Evolutionary conservation across 305 asterid genomes (phyloP).

Genomic region (Fraxinus sp.): DNA sequence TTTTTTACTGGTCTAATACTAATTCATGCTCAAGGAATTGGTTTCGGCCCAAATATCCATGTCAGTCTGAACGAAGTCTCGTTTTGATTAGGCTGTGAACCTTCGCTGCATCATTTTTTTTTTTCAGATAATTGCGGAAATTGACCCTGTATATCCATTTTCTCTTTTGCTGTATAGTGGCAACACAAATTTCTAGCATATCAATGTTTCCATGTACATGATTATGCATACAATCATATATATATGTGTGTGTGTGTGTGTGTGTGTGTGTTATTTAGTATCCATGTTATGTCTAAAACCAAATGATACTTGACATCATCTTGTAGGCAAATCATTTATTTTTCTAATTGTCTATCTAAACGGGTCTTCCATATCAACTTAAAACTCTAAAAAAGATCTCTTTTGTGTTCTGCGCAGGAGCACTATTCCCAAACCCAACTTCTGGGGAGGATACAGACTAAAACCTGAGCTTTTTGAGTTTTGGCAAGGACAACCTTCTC

Average conservation of each 20-base stretch:
- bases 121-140: not conserved
- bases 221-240: not conserved
- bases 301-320: not conserved
- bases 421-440: slow-evolving; percentile 68
- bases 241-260: not conserved
- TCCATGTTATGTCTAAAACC: slow-evolving; percentile 5
- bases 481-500: slow-evolving; percentile 97
- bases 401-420: slow-evolving; percentile 44
- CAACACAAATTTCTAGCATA: not conserved
- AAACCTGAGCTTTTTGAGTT: slow-evolving; percentile 80
- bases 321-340: not conserved
- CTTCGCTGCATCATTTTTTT: not conserved
- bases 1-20: slow-evolving; percentile 16
- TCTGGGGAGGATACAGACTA: slow-evolving; percentile 95
- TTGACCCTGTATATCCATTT: not conserved
- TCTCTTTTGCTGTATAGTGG: not conserved
- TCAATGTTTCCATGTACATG: not conserved
- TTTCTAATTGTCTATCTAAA: slow-evolving; percentile 1
- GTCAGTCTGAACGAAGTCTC: not conserved
- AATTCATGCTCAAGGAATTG: not conserved
- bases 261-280: not conserved
- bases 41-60: not conserved
- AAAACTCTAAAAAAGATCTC: not conserved
- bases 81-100: slow-evolving; percentile 9
- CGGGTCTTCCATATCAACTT: slow-evolving; percentile 10